Conservation (phyloP, 2,329 filamentous ascomycete species). For the Ceratocystis papillata region DNA sequence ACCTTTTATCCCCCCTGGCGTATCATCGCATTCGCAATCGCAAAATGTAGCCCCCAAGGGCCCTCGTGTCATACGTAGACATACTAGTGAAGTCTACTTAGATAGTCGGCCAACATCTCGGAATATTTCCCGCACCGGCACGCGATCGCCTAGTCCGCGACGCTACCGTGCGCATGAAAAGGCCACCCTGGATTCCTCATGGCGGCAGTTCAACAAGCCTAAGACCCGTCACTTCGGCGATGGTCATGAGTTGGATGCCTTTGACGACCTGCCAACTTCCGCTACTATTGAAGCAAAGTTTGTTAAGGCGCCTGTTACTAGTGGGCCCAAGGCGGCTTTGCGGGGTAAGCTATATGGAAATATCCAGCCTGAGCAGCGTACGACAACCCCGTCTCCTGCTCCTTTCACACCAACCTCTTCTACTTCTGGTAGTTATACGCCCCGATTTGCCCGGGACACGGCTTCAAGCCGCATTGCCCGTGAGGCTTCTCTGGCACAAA, state of each 20-base stretch:
- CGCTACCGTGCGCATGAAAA: constrained; percentile 30
- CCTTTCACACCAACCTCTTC: constrained; percentile 52
- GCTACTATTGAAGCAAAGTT: constrained; percentile 69
- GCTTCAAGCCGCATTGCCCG: constrained; percentile 54
- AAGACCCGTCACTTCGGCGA: constrained; percentile 58
- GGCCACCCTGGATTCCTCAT: constrained; percentile 25
- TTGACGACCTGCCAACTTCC: constrained; percentile 91
- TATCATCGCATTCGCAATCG: constrained; percentile 60
- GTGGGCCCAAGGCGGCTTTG: constrained; percentile 53
- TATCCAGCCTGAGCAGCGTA: constrained; percentile 42
- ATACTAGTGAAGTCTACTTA: constrained; percentile 64
- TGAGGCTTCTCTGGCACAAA: constrained; percentile 51
- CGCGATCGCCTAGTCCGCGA: constrained; percentile 51
- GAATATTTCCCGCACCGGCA: constrained; percentile 46
- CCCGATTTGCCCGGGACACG: constrained; percentile 55
- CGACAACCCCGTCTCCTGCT: constrained; percentile 43
- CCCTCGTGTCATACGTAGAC: constrained; percentile 60
- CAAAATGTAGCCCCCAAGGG: constrained; percentile 66
- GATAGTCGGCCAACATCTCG: constrained; percentile 49
- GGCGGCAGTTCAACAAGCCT: constrained; percentile 26
- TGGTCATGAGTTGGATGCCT: constrained; percentile 80
- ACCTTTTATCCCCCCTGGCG: constrained; percentile 66
- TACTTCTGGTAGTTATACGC: constrained; percentile 38
- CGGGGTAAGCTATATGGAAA: constrained; percentile 49
- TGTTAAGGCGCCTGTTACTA: constrained; percentile 64